Conservation (phyloP, 2,329 filamentous ascomycete genomes). For the Clarireedia homoeocarpa region DNA sequence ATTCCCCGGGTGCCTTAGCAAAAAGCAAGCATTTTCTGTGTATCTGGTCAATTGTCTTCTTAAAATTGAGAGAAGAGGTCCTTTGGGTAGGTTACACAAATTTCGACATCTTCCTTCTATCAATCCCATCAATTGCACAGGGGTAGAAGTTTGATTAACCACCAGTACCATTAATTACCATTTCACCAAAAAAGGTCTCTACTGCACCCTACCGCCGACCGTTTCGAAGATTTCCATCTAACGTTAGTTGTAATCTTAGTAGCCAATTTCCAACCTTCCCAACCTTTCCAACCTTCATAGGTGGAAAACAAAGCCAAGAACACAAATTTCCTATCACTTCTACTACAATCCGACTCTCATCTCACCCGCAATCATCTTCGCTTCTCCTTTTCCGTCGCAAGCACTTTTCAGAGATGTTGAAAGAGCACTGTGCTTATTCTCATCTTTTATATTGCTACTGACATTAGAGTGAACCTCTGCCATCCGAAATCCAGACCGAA, state of each 20-base stretch:
- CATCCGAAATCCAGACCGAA: too few relatives aligned
- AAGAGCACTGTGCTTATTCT: too few relatives aligned
- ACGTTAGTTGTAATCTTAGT: too few relatives aligned
- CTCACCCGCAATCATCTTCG: background rate
- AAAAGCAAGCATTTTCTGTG: too few relatives aligned
- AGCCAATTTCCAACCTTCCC: background rate
- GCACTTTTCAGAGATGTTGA: background rate
- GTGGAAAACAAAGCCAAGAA: background rate
- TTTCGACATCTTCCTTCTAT: background rate
- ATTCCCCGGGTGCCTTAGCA: too few relatives aligned
- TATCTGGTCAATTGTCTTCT: too few relatives aligned
- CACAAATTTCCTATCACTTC: conserved; percentile 4
- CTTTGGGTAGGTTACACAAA: background rate
- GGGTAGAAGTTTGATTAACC: background rate
- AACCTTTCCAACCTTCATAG: background rate
- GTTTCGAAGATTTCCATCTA: too few relatives aligned
- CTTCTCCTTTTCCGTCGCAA: background rate
- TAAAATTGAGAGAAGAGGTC: background rate
- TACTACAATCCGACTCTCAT: background rate
- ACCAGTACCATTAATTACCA: background rate
- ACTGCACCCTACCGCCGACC: too few relatives aligned
- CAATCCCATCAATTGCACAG: background rate
- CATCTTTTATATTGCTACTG: background rate
- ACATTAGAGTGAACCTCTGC: too few relatives aligned
- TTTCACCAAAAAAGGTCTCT: too few relatives aligned